Percentiles rank a stretch among this genome's conserved stretches.
These are phyloP conservation scores for Sporothrix globosa DNA, from an alignment of 2,329 filamentous ascomycete species.

Conservation along the genomic window DNA sequence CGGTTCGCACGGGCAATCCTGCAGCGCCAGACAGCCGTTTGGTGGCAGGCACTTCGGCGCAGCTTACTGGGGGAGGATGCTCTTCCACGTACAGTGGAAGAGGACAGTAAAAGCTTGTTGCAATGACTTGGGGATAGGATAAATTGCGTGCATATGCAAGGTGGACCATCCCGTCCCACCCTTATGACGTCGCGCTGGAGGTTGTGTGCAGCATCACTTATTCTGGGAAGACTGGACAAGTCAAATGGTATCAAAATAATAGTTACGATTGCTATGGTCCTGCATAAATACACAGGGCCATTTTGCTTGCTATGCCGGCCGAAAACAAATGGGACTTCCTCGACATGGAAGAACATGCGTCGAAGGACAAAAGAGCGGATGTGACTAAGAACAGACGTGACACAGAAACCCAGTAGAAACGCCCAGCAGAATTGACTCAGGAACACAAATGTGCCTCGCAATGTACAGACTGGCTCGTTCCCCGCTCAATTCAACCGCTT, in stretches of 20 bases:
- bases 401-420: not conserved
- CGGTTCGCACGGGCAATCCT: conserved; percentile 3
- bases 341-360: not conserved
- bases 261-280: not conserved
- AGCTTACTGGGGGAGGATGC: not conserved
- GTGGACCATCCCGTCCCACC: not conserved
- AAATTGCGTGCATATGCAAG: conserved; percentile 26
- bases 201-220: not conserved
- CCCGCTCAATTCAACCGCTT: conserved; percentile 57
- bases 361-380: not conserved
- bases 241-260: no score
- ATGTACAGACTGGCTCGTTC: not conserved
- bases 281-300: not conserved
- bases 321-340: not conserved
- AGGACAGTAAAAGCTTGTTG: not conserved
- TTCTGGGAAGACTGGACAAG: no score
- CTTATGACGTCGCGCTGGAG: not conserved
- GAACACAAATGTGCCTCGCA: not conserved
- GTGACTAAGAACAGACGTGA: not conserved
- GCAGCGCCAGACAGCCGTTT: not conserved
- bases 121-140: not conserved
- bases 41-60: not conserved
- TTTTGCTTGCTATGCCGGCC: conserved; percentile 21
- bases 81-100: not conserved
- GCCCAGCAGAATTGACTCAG: not conserved